Evolutionary conservation across 2,329 filamentous ascomycete species (phyloP).

Genomic region (Hypoxylon sp.): DNA sequence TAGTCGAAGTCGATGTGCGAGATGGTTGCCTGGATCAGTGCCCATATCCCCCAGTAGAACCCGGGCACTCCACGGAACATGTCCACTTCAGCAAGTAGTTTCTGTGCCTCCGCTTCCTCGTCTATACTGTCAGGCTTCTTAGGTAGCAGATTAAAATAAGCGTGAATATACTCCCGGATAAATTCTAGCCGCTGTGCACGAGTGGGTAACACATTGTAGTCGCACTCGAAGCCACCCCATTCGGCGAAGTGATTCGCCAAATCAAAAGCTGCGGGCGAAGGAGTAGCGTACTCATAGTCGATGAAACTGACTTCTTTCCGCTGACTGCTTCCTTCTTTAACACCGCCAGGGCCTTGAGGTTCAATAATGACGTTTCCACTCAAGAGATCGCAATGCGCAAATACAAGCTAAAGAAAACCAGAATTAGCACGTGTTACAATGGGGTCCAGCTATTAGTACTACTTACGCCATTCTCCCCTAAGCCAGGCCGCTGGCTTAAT

Average conservation of each 20-base stretch:
- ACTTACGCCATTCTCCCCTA: slow-evolving; percentile 81
- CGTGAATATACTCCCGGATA: slow-evolving; percentile 83
- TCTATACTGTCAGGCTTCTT: slow-evolving; percentile 56
- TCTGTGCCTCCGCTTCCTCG: slow-evolving; percentile 74
- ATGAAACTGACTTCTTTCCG: slow-evolving; percentile 80
- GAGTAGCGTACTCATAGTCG: slow-evolving; percentile 98
- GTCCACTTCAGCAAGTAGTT: slow-evolving; percentile 86
- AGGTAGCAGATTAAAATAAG: slow-evolving; percentile 74
- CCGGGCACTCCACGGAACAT: slow-evolving; percentile 89
- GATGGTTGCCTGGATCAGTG: slow-evolving; percentile 92
- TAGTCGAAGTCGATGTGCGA: slow-evolving; percentile 98
- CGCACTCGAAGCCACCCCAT: slow-evolving; percentile 97
- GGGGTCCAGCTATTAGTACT: slow-evolving; percentile 23
- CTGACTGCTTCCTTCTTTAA: slow-evolving; percentile 56
- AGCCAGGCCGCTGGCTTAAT: slow-evolving; percentile 81
- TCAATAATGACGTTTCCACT: slow-evolving; percentile 95
- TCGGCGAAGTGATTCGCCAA: slow-evolving; percentile 98
- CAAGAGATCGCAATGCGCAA: slow-evolving; percentile 96
- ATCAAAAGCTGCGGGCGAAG: slow-evolving; percentile 94
- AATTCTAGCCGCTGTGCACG: slow-evolving; percentile 83
- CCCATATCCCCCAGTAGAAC: slow-evolving; percentile 95
- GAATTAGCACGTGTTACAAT: slow-evolving; percentile 15
- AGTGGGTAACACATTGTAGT: slow-evolving; percentile 86
- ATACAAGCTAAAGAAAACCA: slow-evolving; percentile 76
- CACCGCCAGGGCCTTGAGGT: slow-evolving; percentile 58